These are phyloP conservation scores for Miscanthus lutarioriparius DNA, from an alignment of 176 grass and related monocot species.

Conservation along the genomic window DNA sequence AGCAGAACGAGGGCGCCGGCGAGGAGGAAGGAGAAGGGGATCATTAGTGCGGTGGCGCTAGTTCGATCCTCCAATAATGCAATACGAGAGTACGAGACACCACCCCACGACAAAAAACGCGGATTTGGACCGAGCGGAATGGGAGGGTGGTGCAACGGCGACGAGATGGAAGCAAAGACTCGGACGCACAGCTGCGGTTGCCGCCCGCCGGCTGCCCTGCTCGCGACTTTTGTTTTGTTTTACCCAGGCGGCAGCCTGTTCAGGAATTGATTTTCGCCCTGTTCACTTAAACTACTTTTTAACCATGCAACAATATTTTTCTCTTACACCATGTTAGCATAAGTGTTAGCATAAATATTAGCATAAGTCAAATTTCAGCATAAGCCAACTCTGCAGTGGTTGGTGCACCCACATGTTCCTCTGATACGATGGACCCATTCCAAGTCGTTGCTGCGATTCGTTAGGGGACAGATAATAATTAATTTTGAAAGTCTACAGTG, in stretches of 20 bases:
- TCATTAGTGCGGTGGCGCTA: not conserved
- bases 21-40: conserved; percentile 40
- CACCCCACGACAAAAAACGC: not conserved
- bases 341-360: no score
- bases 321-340: no score
- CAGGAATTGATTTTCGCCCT: no score
- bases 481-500: not conserved
- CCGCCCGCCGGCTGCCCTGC: conserved; percentile 39
- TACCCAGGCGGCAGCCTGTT: not conserved
- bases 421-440: conserved; percentile 15
- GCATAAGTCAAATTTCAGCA: no score
- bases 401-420: conserved; percentile 17
- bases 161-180: not conserved
- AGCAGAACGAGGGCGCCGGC: conserved; percentile 27
- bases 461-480: not conserved
- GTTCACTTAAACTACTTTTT: no score
- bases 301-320: no score
- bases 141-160: conserved; percentile 22
- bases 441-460: not conserved
- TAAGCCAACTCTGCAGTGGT: not conserved
- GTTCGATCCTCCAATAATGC: not conserved
- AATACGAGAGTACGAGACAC: no score
- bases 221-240: conserved; percentile 34
- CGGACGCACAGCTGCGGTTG: not conserved
- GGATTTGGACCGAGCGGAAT: conserved; percentile 11